Evolutionary conservation across 2,329 filamentous ascomycete genomes (phyloP).

Genomic region (Penicillium occitanis): DNA sequence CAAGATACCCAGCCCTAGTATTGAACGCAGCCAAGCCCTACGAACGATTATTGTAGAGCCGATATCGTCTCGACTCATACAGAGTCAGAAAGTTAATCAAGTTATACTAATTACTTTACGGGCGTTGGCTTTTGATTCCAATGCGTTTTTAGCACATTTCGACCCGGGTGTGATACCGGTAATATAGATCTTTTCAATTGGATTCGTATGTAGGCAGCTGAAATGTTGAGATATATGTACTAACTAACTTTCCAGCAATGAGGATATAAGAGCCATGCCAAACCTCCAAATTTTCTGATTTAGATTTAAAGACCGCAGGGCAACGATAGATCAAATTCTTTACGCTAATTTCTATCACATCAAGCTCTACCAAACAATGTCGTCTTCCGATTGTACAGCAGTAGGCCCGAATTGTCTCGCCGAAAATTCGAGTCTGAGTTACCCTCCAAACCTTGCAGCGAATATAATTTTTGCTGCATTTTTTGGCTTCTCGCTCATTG

Average conservation of each 20-base stretch:
- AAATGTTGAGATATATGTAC: not conserved
- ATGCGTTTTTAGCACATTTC: not conserved
- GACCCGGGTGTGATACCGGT: not conserved
- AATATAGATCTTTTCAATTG: not conserved
- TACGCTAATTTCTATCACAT: not conserved
- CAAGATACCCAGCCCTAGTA: not conserved
- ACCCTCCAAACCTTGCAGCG: not conserved
- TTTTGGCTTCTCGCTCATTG: not conserved
- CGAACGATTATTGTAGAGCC: not conserved
- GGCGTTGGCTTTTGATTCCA: not conserved
- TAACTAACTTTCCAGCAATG: not conserved
- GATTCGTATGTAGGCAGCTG: not conserved
- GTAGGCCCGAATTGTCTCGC: not conserved
- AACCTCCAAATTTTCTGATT: not conserved
- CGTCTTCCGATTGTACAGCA: not conserved
- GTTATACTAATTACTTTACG: not conserved
- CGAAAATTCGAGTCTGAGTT: not conserved
- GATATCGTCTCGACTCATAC: not conserved
- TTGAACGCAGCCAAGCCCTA: not conserved
- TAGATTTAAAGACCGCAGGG: not conserved
- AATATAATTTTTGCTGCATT: not conserved
- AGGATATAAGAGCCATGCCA: not conserved
- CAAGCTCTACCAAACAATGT: not conserved
- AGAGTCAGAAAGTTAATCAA: not conserved
- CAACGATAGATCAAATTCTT: not conserved